Base-by-base conservation (phyloP, 345 rosid genomes). In the Eucalyptus cloeziana region DNA sequence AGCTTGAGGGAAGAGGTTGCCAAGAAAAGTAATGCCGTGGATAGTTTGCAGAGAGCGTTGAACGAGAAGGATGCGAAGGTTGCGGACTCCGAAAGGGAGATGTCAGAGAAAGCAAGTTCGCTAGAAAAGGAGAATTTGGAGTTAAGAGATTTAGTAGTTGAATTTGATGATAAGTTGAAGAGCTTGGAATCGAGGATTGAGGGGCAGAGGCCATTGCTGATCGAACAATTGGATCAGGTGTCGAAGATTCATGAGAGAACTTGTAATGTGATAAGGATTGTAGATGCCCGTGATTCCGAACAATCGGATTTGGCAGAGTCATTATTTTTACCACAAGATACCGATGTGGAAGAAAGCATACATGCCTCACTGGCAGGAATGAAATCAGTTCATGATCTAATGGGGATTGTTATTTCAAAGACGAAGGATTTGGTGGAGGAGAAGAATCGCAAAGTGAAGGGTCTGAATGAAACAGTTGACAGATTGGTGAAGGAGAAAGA, bases 311-410 rank as follows among this genome's bases (percentile, higher is more conserved):
- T 95, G 89, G 95, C 99, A 2, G 99, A 95, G 91, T 97, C 98
- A 69, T 87, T 97, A 94, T 97, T 96, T 91, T 94, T 98, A 80
- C 96, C 99, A 16, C 97, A 93, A 90, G 96, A 95, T 91, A 97
- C 95, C 3, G 98, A 95, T 43, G 87, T 94, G 90, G 99, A 94
- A 93, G 99, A 96, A 93, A 97, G 95, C 87, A 90, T 97, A 43
- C 96, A 97, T 64, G 99, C 99, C 87, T 96, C 96, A 45, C 91
- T 96, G 90, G 99, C 99, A 5, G 99, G 99, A 89, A 94, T 94
- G 99, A 99, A 97, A 87, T 98, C 99, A 67, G 94, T 97, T 85
- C 90, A 92, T 24, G 96, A 96, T 91, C 90, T 98, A 86, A 91
- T 94, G n/a, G 92, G 92, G 91, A 93, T 96, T 86, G 94, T 96